Evolutionary conservation across 1,284 basidiomycete species (phyloP).

Genomic region (Cryptococcus deneoformans): DNA sequence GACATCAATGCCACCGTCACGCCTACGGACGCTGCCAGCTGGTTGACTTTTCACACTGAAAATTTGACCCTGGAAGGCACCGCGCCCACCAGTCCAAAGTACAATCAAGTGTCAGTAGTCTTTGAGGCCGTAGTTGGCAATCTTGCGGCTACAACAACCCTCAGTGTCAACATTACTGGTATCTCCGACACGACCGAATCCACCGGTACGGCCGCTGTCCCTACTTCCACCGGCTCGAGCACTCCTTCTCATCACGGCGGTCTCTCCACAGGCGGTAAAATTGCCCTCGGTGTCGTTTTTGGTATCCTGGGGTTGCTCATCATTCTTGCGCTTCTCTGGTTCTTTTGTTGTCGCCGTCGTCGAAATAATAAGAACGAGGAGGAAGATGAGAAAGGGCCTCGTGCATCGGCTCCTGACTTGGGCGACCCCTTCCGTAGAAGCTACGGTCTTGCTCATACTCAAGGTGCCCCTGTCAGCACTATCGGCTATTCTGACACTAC

Average conservation of each 20-base stretch:
- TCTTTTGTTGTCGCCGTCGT: constrained; percentile 42
- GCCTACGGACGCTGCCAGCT: constrained; percentile 41
- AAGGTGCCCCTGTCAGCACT: background rate
- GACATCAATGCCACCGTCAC: constrained; percentile 36
- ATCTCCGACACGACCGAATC: constrained; percentile 16
- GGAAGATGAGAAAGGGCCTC: constrained; percentile 8
- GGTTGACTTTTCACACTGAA: constrained; percentile 46
- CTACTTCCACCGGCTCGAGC: background rate
- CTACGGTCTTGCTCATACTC: background rate
- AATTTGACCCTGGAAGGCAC: constrained; percentile 45
- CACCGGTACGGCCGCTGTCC: constrained; percentile 14
- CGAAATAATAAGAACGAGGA: constrained; percentile 16
- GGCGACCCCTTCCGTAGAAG: constrained; percentile 27
- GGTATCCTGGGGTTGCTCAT: constrained; percentile 41
- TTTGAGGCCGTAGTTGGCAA: constrained; percentile 29
- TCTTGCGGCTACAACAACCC: constrained; percentile 25
- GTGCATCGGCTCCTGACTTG: constrained; percentile 20
- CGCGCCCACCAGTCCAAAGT: constrained; percentile 27
- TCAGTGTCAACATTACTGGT: constrained; percentile 32
- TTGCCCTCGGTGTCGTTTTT: constrained; percentile 45
- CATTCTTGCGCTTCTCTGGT: constrained; percentile 38
- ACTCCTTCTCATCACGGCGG: constrained; percentile 13
- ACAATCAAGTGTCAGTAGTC: constrained; percentile 35
- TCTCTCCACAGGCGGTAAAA: constrained; percentile 42
- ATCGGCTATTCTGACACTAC: background rate